Base-by-base conservation (phyloP, 2,329 filamentous ascomycete genomes). In the Exophiala sp. region DNA sequence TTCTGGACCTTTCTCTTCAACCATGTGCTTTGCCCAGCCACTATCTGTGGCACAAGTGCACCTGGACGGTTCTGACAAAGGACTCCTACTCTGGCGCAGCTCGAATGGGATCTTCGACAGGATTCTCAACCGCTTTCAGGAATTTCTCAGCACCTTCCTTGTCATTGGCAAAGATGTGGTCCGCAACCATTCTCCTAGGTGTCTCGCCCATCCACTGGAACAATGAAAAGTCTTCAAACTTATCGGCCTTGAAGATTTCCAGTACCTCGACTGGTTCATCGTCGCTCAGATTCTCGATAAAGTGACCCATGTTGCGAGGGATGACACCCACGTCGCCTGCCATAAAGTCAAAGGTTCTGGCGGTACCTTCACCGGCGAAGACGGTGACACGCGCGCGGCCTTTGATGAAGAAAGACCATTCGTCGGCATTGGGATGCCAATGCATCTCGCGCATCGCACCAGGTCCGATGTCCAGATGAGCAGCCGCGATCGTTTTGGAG, bases 401-500 rank as follows among this genome's bases (percentile, higher is more conserved):
- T 21, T 73, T 72, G 66, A 91, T 81, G 74, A 91, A 90, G 70
- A 88, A 91, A 5, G 83, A 87, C 87, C 87, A 91, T 68, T 91
- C 87, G 64, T 91, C 88, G 10, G 86, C 86, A 41, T 82, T 84
- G 0, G 87, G 86, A 65, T 91, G 88, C 88, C 88, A 91, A 73
- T 91, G 88, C 78, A 91, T 89, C 72, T 90, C 87, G 8, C 87
- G 80, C 66, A 91, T 75, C 0, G 85, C 86, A 11, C 86, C 86
- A 0, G 87, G 87, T 59, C 86, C 75, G 57, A 91, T 87, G 35
- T 80, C 80, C 14, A 88, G 79, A 63, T 90, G 80, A 1, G 86
- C 88, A 0, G 87, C 87, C 0, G 87, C 86, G 16, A 91, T 80
- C 0, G 84, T 87, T 68, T 82, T 84, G 42, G 87, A 88, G 57